These are phyloP conservation scores for Wallacemonas sp. DNA, from an alignment of 208 protist genomes.

Conservation along the genomic window DNA sequence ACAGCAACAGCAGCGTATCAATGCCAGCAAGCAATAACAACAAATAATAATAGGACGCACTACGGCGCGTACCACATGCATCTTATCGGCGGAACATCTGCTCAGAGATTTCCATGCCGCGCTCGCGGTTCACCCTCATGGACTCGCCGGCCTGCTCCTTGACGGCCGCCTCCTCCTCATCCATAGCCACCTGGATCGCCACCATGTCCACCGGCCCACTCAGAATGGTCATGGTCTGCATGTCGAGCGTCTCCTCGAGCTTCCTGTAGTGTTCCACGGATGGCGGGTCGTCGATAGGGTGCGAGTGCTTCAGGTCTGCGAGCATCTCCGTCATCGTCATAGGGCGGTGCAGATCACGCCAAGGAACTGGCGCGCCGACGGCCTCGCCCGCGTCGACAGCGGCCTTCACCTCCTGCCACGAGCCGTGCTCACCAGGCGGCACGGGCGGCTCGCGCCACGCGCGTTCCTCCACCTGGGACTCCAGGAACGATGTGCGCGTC, in stretches of 20 bases:
- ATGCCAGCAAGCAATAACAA: too few relatives aligned
- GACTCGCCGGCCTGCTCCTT: constrained; percentile 27
- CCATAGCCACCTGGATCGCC: constrained; percentile 33
- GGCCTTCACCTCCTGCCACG: constrained; percentile 84
- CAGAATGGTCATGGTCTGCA: constrained; percentile 81
- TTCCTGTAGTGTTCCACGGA: constrained; percentile 63
- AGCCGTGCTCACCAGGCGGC: constrained; percentile 82
- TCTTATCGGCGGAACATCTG: constrained; percentile 33
- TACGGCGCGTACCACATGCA: too few relatives aligned
- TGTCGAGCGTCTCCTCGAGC: constrained; percentile 40
- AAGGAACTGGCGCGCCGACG: constrained; percentile 56
- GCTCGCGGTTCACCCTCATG: constrained; percentile 29
- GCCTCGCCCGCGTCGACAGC: constrained; percentile 70
- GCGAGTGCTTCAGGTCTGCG: constrained; percentile 31
- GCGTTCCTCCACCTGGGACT: constrained; percentile 83
- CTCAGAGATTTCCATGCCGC: constrained; percentile 49
- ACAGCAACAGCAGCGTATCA: too few relatives aligned
- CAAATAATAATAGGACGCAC: neutral
- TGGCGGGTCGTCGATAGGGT: constrained; percentile 74
- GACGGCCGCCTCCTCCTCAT: constrained; percentile 17
- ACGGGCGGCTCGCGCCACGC: constrained; percentile 87
- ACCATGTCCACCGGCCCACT: constrained; percentile 61
- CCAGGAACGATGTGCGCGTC: constrained; percentile 72
- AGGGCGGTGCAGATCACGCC: constrained; percentile 51
- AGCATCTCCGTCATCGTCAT: constrained; percentile 85